Percentiles rank a stretch among this genome's conserved stretches.
phyloP scores from a whole-genome alignment of 495 filamentous ascomycete genomes.

The Penicillium daleae region DNA sequence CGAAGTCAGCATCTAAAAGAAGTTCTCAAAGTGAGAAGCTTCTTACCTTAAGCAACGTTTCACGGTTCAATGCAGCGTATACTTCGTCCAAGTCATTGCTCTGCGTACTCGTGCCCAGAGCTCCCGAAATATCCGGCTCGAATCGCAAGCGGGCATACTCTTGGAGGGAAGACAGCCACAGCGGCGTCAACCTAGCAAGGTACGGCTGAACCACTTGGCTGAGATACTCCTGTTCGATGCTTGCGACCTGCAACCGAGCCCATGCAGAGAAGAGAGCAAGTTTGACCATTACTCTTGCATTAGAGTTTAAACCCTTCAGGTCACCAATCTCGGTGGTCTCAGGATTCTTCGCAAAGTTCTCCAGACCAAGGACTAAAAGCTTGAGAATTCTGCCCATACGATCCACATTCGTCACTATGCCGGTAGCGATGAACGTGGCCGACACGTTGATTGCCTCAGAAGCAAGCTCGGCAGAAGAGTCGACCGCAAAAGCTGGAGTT shows the following conservation, averaged over 20 bases:
- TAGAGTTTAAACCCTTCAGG: conserved; percentile 88
- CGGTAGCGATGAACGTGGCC: conserved; percentile 92
- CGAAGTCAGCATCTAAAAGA: conserved; percentile 26
- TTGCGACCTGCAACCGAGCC: conserved; percentile 98
- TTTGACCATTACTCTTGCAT: conserved; percentile 97
- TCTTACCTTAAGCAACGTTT: conserved; percentile 80
- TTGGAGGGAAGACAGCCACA: conserved; percentile 91
- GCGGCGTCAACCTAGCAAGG: conserved; percentile 81
- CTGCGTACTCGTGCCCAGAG: conserved; percentile 65
- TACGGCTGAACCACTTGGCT: conserved; percentile 88
- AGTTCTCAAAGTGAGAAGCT: neutral
- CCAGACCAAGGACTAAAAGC: conserved; percentile 85
- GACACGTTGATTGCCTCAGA: conserved; percentile 98
- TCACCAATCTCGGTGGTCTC: conserved; percentile 92
- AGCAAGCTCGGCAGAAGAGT: conserved; percentile 94
- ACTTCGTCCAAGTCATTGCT: conserved; percentile 85
- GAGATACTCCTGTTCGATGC: conserved; percentile 88
- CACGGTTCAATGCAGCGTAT: conserved; percentile 90
- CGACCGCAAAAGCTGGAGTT: conserved; percentile 92
- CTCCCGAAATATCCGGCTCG: conserved; percentile 95
- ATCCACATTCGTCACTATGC: conserved; percentile 96
- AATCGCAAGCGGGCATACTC: conserved; percentile 94
- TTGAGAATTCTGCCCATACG: conserved; percentile 97
- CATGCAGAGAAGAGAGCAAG: conserved; percentile 97
- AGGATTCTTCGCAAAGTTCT: conserved; percentile 82